Evolutionary conservation across 2,329 filamentous ascomycete genomes (phyloP), one percentile per base, ranked within the genome.

Genomic region (Ophiostoma sp.): DNA sequence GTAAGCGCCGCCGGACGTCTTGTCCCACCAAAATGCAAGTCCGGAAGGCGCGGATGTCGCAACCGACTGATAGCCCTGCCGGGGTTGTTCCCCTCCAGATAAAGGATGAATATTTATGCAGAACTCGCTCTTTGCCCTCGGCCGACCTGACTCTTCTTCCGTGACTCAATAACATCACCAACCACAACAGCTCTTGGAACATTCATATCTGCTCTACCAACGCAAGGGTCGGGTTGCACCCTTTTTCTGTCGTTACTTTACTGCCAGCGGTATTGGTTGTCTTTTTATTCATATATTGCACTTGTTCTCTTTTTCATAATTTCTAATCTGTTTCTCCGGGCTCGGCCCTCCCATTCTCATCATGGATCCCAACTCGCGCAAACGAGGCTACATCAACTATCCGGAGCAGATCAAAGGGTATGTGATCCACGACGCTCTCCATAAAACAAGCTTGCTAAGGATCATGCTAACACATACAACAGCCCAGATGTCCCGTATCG

Each of bases 401-500:
- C 78, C 78, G 8, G 76, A 77, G 58, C 75, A 77, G 2, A 55
- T 76, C 58, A 70, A 74, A 70, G 77, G 77, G 78, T 79, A 69
- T 68, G 77, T 73, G 8, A 9, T 27, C 18, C 9, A 27, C 42
- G n/a, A 55, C n/a, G 18, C 5, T 55, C 5, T 38, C 27, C 7
- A 40, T 5, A 2, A 60, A 44, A 42, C 41, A 60, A 18, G 36
- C 55, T 44, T 27, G 16, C 6, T 5, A 38, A 36, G 27, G 27
- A 2, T n/a, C 9, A 16, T 47, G 27, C 64, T 68, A 42, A 70
- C 55, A 38, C 27, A 70, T 47, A 38, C 27, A 44, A 3, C 67
- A 79, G 78, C 45, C 78, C 78, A 5, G 70, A 77, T 18, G 72
- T 77, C 12, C 80, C 80, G 1, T 84, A 83, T 73, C 75, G 79